phyloP scores from a whole-genome alignment of 768 basidiomycete genomes.

The Naganishia antarctica region DNA sequence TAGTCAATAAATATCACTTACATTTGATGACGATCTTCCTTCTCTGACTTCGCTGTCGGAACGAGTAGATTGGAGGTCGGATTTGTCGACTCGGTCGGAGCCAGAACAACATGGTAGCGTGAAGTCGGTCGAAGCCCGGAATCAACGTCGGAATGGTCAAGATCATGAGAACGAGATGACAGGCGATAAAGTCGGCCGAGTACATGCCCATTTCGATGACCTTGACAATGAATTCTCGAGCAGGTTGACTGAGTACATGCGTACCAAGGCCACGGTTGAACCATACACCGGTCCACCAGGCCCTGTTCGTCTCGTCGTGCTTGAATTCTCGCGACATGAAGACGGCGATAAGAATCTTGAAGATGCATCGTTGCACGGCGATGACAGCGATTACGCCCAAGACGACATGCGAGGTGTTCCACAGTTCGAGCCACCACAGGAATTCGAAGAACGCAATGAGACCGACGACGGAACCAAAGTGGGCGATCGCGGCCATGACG shows the following conservation, averaged over 20 bases:
- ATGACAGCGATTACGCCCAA: constrained; percentile 88
- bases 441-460: constrained; percentile 89
- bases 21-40: constrained; percentile 68
- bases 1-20: constrained; percentile 29
- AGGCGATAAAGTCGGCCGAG: constrained; percentile 79
- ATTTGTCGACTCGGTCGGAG: constrained; percentile 59
- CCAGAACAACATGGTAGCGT: constrained; percentile 93
- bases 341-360: constrained; percentile 89
- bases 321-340: constrained; percentile 98
- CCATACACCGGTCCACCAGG: constrained; percentile 94
- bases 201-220: constrained; percentile 92
- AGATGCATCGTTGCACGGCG: constrained; percentile 76
- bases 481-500: constrained; percentile 83
- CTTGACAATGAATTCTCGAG: constrained; percentile 95
- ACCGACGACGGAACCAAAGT: constrained; percentile 73
- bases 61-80: constrained; percentile 71
- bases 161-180: constrained; percentile 66
- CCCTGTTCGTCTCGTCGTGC: constrained; percentile 95
- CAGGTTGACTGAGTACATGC: constrained; percentile 94
- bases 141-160: constrained; percentile 80
- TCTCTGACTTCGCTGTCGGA: constrained; percentile 82
- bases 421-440: constrained; percentile 92
- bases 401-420: constrained; percentile 87
- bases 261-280: constrained; percentile 87
- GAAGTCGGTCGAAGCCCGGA: constrained; percentile 85